These are phyloP conservation scores for Pyricularia sp. DNA, from an alignment of 2,329 filamentous ascomycete species.

Conservation along the genomic window DNA sequence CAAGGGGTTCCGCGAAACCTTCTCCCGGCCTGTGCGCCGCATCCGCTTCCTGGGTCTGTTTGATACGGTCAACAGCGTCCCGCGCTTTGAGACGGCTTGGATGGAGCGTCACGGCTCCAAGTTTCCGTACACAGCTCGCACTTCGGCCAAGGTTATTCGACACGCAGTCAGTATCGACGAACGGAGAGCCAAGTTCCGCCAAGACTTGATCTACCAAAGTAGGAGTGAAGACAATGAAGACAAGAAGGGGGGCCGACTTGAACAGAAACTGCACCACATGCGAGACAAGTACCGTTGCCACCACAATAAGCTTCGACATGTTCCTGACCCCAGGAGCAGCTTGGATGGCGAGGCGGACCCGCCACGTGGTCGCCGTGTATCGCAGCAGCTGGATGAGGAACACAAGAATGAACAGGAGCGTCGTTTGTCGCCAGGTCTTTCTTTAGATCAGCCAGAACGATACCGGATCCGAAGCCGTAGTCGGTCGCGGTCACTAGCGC, in stretches of 20 bases:
- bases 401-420: neutral
- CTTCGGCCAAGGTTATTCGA: slow-evolving; percentile 50
- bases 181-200: slow-evolving; percentile 60
- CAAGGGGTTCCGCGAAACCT: slow-evolving; percentile 73
- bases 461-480: slow-evolving; percentile 24
- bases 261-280: slow-evolving; percentile 12
- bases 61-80: slow-evolving; percentile 74
- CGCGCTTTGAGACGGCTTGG: slow-evolving; percentile 64
- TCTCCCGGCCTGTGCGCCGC: slow-evolving; percentile 63
- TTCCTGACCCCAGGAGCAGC: neutral
- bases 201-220: slow-evolving; percentile 56
- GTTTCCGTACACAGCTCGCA: slow-evolving; percentile 58
- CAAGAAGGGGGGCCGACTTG: slow-evolving; percentile 9
- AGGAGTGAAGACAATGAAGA: neutral
- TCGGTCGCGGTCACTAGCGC: slow-evolving; percentile 22
- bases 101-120: slow-evolving; percentile 61
- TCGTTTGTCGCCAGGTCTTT: neutral
- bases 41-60: slow-evolving; percentile 74
- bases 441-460: slow-evolving; percentile 23
- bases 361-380: slow-evolving; percentile 8
- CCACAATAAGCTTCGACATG: slow-evolving; percentile 1
- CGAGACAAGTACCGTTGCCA: slow-evolving; percentile 26
- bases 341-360: neutral
- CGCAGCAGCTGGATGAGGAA: neutral
- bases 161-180: slow-evolving; percentile 66